A percentile compares a stretch with the other conserved stretches of the same genome.
Conservation (phyloP, 306 rosid species). For the Sesbania bispinosa region DNA sequence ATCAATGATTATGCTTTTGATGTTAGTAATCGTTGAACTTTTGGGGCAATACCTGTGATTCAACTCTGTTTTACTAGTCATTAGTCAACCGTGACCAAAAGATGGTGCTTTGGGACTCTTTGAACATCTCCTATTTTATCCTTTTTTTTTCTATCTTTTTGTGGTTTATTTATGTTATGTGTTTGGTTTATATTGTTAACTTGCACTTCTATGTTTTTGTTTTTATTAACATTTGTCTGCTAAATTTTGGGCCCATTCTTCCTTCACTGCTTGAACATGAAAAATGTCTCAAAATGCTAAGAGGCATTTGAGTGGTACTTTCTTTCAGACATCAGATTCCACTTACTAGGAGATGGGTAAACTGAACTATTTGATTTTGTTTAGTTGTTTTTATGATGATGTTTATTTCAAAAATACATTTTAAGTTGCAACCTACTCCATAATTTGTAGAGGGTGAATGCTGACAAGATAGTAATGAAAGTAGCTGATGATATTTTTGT, state of each 20-base stretch:
- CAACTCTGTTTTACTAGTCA: background rate
- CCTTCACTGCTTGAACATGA: background rate
- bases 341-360: background rate
- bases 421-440: slow-evolving; percentile 29
- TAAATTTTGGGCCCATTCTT: background rate
- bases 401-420: background rate
- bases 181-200: background rate
- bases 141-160: background rate
- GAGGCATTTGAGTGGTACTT: background rate
- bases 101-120: background rate
- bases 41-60: background rate
- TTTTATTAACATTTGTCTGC: background rate
- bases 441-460: slow-evolving; percentile 46
- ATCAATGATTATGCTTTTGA: background rate
- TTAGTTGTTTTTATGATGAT: background rate
- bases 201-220: background rate
- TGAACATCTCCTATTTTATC: background rate
- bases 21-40: no score
- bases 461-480: slow-evolving; percentile 29
- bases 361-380: background rate
- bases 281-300: background rate
- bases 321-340: background rate
- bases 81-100: background rate
- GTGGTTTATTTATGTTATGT: background rate
- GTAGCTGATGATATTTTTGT: slow-evolving; percentile 38